Evolutionary conservation across 169 alveolate species (phyloP).

Genomic region (Plasmodium blacklocki): DNA sequence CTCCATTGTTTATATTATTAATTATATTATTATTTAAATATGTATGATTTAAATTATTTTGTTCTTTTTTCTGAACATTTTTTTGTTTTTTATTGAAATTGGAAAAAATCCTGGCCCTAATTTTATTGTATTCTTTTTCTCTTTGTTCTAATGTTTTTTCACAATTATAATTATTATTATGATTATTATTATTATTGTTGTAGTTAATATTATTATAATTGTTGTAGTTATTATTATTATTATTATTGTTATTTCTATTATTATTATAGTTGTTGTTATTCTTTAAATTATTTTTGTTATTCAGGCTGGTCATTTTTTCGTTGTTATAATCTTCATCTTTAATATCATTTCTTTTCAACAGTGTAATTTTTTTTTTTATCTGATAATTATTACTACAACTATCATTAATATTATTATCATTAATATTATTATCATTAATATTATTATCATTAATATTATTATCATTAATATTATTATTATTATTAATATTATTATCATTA

Average conservation of each 20-base stretch:
- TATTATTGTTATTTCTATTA: neutral
- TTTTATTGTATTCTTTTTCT: slow-evolving; percentile 54
- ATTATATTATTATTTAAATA: neutral
- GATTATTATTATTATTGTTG: neutral
- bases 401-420: neutral
- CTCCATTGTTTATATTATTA: neutral
- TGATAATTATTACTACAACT: neutral
- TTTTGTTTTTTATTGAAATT: slow-evolving; percentile 45
- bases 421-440: neutral
- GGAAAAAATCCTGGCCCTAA: slow-evolving; percentile 61
- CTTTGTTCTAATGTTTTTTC: slow-evolving; percentile 59
- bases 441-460: neutral
- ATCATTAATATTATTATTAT: too few relatives aligned
- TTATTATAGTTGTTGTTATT: neutral
- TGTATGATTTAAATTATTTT: neutral
- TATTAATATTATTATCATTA: neutral
- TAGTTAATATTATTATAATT: neutral
- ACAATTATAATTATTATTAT: neutral
- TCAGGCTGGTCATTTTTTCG: neutral
- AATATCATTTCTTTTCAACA: slow-evolving; percentile 37
- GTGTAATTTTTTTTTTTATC: slow-evolving; percentile 28
- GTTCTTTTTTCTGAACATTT: slow-evolving; percentile 1
- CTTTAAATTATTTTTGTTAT: neutral
- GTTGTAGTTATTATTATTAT: neutral
- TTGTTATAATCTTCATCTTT: slow-evolving; percentile 11